Evolutionary conservation across 2,329 filamentous ascomycete species (phyloP).

Genomic region (Colletotrichum sp.): DNA sequence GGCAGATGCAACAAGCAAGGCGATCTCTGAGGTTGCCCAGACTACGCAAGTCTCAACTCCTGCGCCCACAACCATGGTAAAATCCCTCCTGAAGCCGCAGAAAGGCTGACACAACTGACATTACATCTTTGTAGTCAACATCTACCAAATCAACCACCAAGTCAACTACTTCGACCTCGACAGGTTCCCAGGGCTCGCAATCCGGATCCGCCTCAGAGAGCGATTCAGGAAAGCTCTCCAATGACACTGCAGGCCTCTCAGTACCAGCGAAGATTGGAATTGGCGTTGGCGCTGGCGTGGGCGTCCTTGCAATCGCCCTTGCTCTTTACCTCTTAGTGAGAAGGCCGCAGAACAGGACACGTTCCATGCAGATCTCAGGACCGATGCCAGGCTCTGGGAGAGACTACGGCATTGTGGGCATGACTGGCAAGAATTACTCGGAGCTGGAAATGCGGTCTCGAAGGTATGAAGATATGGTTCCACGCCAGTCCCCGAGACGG

Average conservation of each 20-base stretch:
- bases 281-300: constrained; percentile 49
- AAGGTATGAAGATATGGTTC: constrained; percentile 64
- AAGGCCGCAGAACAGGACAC: constrained; percentile 30
- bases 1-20: neutral
- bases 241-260: constrained; percentile 36
- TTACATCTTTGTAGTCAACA: neutral
- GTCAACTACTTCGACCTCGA: constrained; percentile 14
- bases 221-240: neutral
- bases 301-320: constrained; percentile 42
- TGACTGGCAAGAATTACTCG: constrained; percentile 32
- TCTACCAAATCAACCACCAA: neutral
- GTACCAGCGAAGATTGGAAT: constrained; percentile 54
- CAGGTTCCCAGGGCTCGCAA: constrained; percentile 1
- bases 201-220: neutral
- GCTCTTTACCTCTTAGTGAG: constrained; percentile 45
- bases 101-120: neutral
- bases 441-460: constrained; percentile 57
- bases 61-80: constrained; percentile 9
- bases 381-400: constrained; percentile 54
- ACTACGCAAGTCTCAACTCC: constrained; percentile 16
- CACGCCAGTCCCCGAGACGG: constrained; percentile 52
- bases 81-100: neutral
- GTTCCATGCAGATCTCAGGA: constrained; percentile 52
- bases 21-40: constrained; percentile 5
- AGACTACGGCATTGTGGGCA: constrained; percentile 22